Conservation (phyloP, 768 basidiomycete species). For the Hericium erinaceus region DNA sequence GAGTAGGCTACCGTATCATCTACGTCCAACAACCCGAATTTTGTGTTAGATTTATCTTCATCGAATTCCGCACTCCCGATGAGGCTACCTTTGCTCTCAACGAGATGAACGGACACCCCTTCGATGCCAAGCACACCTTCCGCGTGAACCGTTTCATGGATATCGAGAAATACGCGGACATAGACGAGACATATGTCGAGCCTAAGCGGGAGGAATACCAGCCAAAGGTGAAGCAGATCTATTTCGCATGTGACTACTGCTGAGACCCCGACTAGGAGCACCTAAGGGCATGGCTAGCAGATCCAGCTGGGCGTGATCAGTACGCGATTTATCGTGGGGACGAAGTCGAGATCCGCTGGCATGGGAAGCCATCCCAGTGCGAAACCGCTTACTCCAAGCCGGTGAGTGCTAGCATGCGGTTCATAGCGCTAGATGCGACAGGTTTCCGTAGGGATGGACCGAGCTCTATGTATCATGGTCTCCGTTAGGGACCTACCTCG, state of each 20-base stretch:
- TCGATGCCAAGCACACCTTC: conserved; percentile 84
- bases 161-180: conserved; percentile 68
- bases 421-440: conserved; percentile 37
- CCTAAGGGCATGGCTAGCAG: conserved; percentile 89
- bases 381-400: conserved; percentile 69
- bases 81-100: conserved; percentile 61
- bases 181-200: conserved; percentile 75
- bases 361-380: conserved; percentile 81
- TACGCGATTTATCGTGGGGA: conserved; percentile 91
- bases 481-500: conserved; percentile 88
- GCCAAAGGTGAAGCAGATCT: conserved; percentile 48
- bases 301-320: conserved; percentile 89
- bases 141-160: conserved; percentile 82
- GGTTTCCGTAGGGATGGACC: conserved; percentile 49
- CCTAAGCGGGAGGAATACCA: conserved; percentile 65
- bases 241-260: neutral
- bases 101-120: conserved; percentile 67
- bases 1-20: conserved; percentile 15
- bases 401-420: conserved; percentile 33
- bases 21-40: conserved; percentile 1
- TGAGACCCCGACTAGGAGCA: conserved; percentile 58
- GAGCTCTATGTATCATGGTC: conserved; percentile 98
- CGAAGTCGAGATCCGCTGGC: conserved; percentile 87
- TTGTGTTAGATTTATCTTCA: conserved; percentile 61
- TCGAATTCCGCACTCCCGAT: conserved; percentile 65